Evolutionary conservation across 1,284 basidiomycete species (phyloP).

Genomic region (Ganoderma sinense): DNA sequence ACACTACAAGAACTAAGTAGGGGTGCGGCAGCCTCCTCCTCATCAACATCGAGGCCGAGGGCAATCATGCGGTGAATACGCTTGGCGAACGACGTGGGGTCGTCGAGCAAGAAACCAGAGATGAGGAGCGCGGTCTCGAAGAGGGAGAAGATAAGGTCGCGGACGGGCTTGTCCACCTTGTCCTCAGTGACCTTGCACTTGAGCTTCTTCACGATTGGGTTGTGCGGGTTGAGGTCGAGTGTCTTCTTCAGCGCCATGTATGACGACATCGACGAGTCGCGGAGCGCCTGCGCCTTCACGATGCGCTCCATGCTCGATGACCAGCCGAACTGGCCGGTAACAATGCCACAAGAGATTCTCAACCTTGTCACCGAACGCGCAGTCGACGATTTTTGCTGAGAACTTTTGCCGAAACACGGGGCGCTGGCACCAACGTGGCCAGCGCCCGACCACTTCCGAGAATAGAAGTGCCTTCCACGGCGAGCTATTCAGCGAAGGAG

Average conservation of each 20-base stretch:
- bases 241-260: conserved; percentile 99
- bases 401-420: too few species aligned
- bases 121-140: conserved; percentile 97
- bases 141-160: conserved; percentile 93
- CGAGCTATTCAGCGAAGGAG: too few species aligned
- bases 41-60: conserved; percentile 85
- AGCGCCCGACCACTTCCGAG: too few species aligned
- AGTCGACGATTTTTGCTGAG: too few species aligned
- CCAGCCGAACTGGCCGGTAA: conserved; percentile 99
- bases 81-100: conserved; percentile 94
- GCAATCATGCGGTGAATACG: conserved; percentile 98
- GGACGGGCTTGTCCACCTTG: conserved; percentile 98
- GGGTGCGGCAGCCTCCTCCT: conserved; percentile 49
- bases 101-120: conserved; percentile 95
- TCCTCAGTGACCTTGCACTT: conserved; percentile 95
- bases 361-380: conserved; percentile 97
- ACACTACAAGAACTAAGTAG: too few species aligned
- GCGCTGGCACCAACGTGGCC: too few species aligned
- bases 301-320: conserved; percentile 99
- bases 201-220: conserved; percentile 97
- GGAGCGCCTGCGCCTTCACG: conserved; percentile 99
- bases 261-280: conserved; percentile 98
- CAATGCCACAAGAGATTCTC: conserved; percentile 98
- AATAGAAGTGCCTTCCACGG: too few species aligned
- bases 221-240: conserved; percentile 94